Conservation (phyloP, 2,329 filamentous ascomycete species). For the Monosporascus ibericus region DNA sequence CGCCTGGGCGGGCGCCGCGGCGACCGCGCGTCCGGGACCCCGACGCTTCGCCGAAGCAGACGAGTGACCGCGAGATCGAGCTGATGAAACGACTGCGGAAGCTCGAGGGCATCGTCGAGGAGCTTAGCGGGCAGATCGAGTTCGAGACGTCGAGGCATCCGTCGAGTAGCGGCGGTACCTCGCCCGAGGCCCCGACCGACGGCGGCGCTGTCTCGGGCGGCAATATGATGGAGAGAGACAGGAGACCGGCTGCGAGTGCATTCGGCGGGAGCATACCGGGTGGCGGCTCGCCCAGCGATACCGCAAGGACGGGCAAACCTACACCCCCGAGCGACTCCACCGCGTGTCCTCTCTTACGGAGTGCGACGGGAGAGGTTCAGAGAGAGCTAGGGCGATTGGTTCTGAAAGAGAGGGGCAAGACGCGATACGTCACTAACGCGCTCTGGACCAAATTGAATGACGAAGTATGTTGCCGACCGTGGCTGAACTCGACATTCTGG, state of each 20-base stretch:
- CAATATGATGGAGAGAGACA: slow-evolving; percentile 12
- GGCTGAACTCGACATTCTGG: background rate
- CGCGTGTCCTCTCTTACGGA: slow-evolving; percentile 7
- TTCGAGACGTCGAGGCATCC: slow-evolving; percentile 39
- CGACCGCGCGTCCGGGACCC: slow-evolving; percentile 60
- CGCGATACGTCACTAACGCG: slow-evolving; percentile 68
- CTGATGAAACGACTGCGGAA: slow-evolving; percentile 66
- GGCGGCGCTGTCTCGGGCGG: background rate
- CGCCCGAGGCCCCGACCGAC: slow-evolving; percentile 30
- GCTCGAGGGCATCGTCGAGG: slow-evolving; percentile 70
- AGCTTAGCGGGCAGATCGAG: slow-evolving; percentile 59
- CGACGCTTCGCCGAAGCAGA: slow-evolving; percentile 53
- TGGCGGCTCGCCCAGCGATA: slow-evolving; percentile 11
- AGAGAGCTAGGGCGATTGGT: slow-evolving; percentile 63
- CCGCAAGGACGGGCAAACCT: slow-evolving; percentile 5
- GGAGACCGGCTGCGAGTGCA: slow-evolving; percentile 12
- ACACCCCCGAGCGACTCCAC: slow-evolving; percentile 23
- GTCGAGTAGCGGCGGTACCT: slow-evolving; percentile 28
- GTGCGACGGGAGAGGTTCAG: slow-evolving; percentile 32
- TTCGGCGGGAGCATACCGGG: slow-evolving; percentile 14
- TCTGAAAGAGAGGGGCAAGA: slow-evolving; percentile 61
- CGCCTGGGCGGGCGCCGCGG: slow-evolving; percentile 65
- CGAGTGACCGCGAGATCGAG: slow-evolving; percentile 59
- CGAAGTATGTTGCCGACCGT: slow-evolving; percentile 43
- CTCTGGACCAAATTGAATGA: slow-evolving; percentile 74